Evolutionary conservation across 106 monocot species (phyloP).

Genomic region (Chionographis japonica): DNA sequence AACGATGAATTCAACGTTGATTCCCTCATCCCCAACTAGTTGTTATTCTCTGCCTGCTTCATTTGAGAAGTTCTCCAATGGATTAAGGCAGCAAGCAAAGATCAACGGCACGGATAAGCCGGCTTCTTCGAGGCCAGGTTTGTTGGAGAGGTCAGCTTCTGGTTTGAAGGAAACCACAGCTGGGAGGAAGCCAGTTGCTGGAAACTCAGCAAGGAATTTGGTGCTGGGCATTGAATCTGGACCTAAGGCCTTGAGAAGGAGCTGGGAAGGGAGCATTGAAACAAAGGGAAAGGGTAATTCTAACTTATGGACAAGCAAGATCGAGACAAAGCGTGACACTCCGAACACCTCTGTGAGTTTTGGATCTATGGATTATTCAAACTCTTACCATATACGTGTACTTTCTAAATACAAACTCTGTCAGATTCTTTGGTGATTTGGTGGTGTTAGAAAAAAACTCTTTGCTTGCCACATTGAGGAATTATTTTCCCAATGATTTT

Average conservation of each 20-base stretch:
- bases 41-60: conserved; percentile 61
- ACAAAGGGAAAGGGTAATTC: conserved; percentile 29
- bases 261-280: conserved; percentile 64
- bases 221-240: conserved; percentile 31
- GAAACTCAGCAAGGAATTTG: conserved; percentile 24
- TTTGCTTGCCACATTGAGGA: too few species aligned
- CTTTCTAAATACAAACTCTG: too few species aligned
- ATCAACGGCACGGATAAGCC: conserved; percentile 33
- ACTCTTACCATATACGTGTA: too few species aligned
- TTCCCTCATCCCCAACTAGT: conserved; percentile 53
- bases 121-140: conserved; percentile 32
- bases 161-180: conserved; percentile 40
- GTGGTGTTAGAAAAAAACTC: too few species aligned
- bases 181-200: conserved; percentile 39
- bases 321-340: conserved; percentile 27
- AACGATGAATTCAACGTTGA: conserved; percentile 21
- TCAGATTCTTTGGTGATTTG: too few species aligned
- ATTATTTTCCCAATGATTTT: too few species aligned
- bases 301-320: conserved; percentile 28
- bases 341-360: conserved; percentile 39
- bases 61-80: conserved; percentile 67
- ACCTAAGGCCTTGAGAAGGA: conserved; percentile 53
- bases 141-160: conserved; percentile 63
- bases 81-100: conserved; percentile 39
- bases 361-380: neutral